Evolutionary conservation across 1,284 basidiomycete species (phyloP).

Genomic region (Pseudozyma pruni): DNA sequence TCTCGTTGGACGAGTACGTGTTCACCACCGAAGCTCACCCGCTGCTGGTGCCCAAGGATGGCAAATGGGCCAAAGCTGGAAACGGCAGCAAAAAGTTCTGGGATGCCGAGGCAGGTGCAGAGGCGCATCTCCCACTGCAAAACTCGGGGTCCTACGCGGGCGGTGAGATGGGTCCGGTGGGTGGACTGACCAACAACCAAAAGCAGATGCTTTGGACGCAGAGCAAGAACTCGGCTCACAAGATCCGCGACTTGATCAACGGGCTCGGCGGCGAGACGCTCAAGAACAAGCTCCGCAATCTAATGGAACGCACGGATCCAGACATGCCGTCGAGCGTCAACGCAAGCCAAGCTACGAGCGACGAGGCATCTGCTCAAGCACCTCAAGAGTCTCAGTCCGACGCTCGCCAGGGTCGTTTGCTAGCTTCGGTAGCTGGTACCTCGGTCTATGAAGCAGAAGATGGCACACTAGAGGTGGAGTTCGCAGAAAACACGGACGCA

Average conservation of each 20-base stretch:
- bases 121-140: conserved; percentile 30
- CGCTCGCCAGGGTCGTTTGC: neutral
- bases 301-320: conserved; percentile 23
- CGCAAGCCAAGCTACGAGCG: neutral
- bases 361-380: neutral
- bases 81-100: conserved; percentile 55
- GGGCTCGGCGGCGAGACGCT: conserved; percentile 37
- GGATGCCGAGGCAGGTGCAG: conserved; percentile 21
- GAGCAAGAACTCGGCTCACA: conserved; percentile 25
- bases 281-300: conserved; percentile 33
- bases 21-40: conserved; percentile 70
- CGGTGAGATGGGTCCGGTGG: conserved; percentile 55
- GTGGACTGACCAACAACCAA: conserved; percentile 61
- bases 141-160: conserved; percentile 46
- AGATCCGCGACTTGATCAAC: conserved; percentile 34
- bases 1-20: conserved; percentile 73
- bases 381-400: neutral
- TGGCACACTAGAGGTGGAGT: conserved; percentile 27
- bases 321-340: neutral
- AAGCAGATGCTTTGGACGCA: conserved; percentile 50
- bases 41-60: conserved; percentile 57
- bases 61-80: conserved; percentile 52
- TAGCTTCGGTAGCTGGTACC: conserved; percentile 23
- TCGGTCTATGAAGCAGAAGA: conserved; percentile 21
- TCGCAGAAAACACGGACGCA: conserved; percentile 10